Evolutionary conservation across 352 stramenopile species (phyloP), one percentile per base, ranked within the genome.

Genomic region (Peronospora destructor): DNA sequence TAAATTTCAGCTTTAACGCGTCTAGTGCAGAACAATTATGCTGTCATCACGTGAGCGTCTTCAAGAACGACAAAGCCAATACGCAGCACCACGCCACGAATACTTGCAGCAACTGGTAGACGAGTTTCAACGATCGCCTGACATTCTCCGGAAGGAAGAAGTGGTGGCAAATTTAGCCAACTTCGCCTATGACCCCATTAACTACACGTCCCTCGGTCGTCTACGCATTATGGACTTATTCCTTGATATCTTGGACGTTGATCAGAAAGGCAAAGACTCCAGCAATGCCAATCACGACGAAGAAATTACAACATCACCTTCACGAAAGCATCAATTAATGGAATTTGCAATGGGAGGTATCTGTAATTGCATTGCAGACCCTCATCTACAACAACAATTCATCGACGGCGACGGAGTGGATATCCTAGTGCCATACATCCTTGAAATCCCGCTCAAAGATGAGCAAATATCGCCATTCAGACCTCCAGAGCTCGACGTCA

Each of bases 141-240:
- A 88, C 35, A 32, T 62, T 21, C 45, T 87, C 29, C 72, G 76
- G 21, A 80, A 81, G 44, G 71, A 88, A 48, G 79, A 91, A 65
- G 72, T 89, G 29, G 59, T 87, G 30, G 82, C 82, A 6, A 80
- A 93, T 49, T 51, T 93, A 26, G 79, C 73, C 54, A 93, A 93
- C 33, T 93, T 93, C 34, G 73, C 74, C 14, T 93, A 93, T 59
- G 82, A 91, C 52, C 82, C 82, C 17, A 88, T 93, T 61, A 93
- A 93, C 48, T 93, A 78, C 50, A 62, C 35, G 6, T 68, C 68
- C 13, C 45, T 91, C n/a, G 23, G 45, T 23, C 59, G 64, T 46
- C 67, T 93, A 12, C 66, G 71, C 38, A 55, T 86, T 49, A 75
- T 90, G 53, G 73, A 87, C 35, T 50, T 93, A 26, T 93, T 91